These are phyloP conservation scores for Earliella scabrosa DNA, from an alignment of 1,284 basidiomycete genomes.

Conservation along the genomic window DNA sequence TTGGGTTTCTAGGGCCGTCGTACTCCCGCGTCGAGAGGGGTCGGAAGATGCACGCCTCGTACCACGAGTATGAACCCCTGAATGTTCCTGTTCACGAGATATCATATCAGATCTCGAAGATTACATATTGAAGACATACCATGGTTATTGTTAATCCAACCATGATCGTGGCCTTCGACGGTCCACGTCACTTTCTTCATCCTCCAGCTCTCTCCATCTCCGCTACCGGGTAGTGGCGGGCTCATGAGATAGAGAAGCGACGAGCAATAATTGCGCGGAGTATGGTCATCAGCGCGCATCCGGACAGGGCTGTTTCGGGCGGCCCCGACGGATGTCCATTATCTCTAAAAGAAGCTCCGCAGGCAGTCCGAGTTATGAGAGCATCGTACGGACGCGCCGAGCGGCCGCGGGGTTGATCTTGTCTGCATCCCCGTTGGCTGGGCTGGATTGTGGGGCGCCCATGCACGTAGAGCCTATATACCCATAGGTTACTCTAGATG, in stretches of 20 bases:
- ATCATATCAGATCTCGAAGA: background rate
- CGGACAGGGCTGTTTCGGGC: background rate
- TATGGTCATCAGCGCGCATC: background rate
- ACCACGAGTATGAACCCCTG: conserved; percentile 8
- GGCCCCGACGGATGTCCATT: background rate
- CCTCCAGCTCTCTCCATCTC: conserved; percentile 3
- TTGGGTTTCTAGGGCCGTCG: background rate
- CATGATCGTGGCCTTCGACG: conserved; percentile 17
- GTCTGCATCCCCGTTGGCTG: background rate
- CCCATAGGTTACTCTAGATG: too few relatives aligned
- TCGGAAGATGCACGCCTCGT: conserved; percentile 14
- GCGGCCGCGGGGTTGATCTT: background rate
- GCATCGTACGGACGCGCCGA: conserved; percentile 12
- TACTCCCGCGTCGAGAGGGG: background rate
- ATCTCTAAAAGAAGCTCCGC: conserved; percentile 15
- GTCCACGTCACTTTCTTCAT: conserved; percentile 10
- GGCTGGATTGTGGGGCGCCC: background rate
- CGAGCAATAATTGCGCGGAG: background rate
- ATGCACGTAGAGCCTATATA: too few relatives aligned
- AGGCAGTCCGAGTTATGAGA: conserved; percentile 9
- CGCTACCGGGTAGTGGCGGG: background rate
- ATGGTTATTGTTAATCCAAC: conserved; percentile 8
- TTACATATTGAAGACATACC: background rate
- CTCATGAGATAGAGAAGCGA: conserved; percentile 8
- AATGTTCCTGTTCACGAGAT: background rate